Evolutionary conservation across 2,329 filamentous ascomycete genomes (phyloP).

Genomic region (Arthrobotrys megalospora): DNA sequence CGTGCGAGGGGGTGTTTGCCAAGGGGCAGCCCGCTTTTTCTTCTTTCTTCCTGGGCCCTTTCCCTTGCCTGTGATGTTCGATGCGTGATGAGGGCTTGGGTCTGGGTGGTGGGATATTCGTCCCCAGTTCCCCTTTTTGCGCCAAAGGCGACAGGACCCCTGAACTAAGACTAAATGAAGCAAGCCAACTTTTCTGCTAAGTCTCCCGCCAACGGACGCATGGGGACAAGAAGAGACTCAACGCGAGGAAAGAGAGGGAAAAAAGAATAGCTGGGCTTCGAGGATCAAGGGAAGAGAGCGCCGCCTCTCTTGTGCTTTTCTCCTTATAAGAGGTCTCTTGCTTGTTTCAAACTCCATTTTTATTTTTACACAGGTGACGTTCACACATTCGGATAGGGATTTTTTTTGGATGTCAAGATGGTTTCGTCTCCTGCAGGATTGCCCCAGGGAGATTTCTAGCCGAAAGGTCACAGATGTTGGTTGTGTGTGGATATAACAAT

Average conservation of each 20-base stretch:
- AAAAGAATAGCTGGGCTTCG: constrained; percentile 22
- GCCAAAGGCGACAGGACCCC: constrained; percentile 51
- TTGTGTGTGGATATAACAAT: constrained; percentile 47
- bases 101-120: constrained; percentile 34
- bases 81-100: constrained; percentile 40
- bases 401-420: constrained; percentile 51
- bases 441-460: constrained; percentile 54
- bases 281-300: constrained; percentile 27
- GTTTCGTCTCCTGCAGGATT: constrained; percentile 60
- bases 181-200: constrained; percentile 48
- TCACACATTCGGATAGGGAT: constrained; percentile 18
- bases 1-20: constrained; percentile 52
- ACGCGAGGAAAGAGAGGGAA: constrained; percentile 31
- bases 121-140: constrained; percentile 60
- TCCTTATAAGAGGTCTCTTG: constrained; percentile 60
- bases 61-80: constrained; percentile 49
- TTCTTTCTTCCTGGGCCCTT: neutral
- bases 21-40: constrained; percentile 19
- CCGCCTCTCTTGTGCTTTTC: constrained; percentile 23
- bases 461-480: constrained; percentile 49
- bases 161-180: constrained; percentile 61
- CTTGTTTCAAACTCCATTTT: constrained; percentile 52
- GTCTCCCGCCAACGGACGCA: constrained; percentile 53
- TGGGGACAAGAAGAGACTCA: constrained; percentile 43
- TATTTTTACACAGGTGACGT: constrained; percentile 61